These are phyloP conservation scores for Carex sylvatica DNA, from an alignment of 202 grass and related monocot genomes.

Conservation along the genomic window DNA sequence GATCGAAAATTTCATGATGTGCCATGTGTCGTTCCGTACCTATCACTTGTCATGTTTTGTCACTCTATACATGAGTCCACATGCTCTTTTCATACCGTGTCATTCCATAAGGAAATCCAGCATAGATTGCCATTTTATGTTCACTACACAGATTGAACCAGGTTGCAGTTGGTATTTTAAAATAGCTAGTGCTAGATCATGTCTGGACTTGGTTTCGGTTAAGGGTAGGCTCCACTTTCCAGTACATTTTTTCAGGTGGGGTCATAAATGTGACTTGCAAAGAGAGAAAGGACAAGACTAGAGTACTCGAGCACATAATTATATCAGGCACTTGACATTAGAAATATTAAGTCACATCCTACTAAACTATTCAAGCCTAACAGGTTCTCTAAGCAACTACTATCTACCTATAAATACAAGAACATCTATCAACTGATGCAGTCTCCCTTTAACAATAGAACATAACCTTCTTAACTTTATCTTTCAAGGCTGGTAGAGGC, in stretches of 20 bases:
- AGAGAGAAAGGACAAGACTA: background rate
- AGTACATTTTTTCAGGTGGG: background rate
- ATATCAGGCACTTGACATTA: constrained; percentile 20
- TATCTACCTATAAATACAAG: constrained; percentile 38
- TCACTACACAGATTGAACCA: no score
- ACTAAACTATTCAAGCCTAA: constrained; percentile 2
- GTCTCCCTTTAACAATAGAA: constrained; percentile 78
- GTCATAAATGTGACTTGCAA: background rate
- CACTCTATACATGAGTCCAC: no score
- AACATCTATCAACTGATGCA: constrained; percentile 27
- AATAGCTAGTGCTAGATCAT: background rate
- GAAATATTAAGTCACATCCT: constrained; percentile 11
- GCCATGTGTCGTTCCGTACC: no score
- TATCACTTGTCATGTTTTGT: no score
- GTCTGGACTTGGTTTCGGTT: background rate
- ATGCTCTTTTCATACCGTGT: no score
- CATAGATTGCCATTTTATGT: no score
- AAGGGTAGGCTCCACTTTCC: background rate
- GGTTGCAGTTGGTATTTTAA: background rate
- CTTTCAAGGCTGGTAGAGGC: constrained; percentile 82
- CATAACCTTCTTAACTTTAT: constrained; percentile 99
- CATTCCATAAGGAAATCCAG: no score
- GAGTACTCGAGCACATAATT: background rate
- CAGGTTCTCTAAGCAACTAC: constrained; percentile 11
- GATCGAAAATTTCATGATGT: no score